Percentiles rank a stretch among this genome's conserved stretches.
These are phyloP conservation scores for Chrysosporium queenslandicum DNA, from an alignment of 2,329 filamentous ascomycete species.

Conservation along the genomic window DNA sequence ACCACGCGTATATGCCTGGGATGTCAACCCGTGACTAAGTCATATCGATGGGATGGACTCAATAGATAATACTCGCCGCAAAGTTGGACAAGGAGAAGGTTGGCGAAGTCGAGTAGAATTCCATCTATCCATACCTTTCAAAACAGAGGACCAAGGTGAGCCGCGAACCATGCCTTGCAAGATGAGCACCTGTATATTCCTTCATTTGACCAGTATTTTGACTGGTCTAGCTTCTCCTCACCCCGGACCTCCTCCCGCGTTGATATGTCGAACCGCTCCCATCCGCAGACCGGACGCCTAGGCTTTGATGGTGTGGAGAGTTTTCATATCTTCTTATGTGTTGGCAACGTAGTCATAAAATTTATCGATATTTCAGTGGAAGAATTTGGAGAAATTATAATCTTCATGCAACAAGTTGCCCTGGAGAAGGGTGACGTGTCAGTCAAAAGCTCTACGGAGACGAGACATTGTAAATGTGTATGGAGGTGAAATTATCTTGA, in stretches of 20 bases:
- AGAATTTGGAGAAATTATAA: too few relatives aligned
- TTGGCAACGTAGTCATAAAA: too few relatives aligned
- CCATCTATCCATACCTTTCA: background rate
- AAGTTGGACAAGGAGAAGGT: slow-evolving; percentile 15
- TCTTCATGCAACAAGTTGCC: too few relatives aligned
- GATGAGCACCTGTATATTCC: background rate
- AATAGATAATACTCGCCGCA: slow-evolving; percentile 13
- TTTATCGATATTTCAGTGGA: too few relatives aligned
- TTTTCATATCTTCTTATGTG: background rate
- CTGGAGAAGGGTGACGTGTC: too few relatives aligned
- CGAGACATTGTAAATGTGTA: too few relatives aligned
- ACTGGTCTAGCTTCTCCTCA: background rate
- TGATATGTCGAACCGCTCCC: background rate
- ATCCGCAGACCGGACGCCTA: background rate
- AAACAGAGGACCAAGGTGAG: background rate
- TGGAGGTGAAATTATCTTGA: too few relatives aligned
- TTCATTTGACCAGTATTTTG: background rate
- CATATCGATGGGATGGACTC: slow-evolving; percentile 13
- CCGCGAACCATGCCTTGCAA: slow-evolving; percentile 2
- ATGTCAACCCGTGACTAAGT: slow-evolving; percentile 9
- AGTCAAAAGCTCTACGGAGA: too few relatives aligned
- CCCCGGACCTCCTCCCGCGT: background rate
- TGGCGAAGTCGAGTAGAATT: slow-evolving; percentile 4
- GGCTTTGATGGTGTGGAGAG: background rate
- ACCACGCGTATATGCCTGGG: too few relatives aligned